Evolutionary conservation across 2,329 filamentous ascomycete species (phyloP).

Genomic region (Colletotrichum sp.): DNA sequence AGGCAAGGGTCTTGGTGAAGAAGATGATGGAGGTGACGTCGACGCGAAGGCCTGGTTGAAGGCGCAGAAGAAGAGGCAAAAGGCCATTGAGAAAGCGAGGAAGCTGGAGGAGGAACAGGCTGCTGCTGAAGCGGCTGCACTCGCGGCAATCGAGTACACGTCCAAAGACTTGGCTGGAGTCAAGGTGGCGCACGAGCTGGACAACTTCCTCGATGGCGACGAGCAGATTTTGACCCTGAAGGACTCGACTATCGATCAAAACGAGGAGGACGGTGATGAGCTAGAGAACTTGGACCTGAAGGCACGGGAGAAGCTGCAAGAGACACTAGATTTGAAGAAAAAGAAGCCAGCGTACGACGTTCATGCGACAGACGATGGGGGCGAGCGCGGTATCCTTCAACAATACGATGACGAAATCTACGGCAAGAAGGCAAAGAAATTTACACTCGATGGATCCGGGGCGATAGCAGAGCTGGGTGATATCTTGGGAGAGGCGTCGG

Average conservation of each 20-base stretch:
- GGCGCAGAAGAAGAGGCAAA: constrained; percentile 91
- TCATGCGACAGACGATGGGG: constrained; percentile 67
- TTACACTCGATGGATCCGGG: constrained; percentile 83
- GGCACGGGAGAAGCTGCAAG: constrained; percentile 74
- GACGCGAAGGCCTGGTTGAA: constrained; percentile 89
- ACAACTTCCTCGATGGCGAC: constrained; percentile 79
- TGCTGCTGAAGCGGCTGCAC: constrained; percentile 72
- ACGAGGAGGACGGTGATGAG: constrained; percentile 89
- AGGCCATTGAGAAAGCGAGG: constrained; percentile 82
- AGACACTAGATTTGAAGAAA: constrained; percentile 87
- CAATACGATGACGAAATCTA: constrained; percentile 97
- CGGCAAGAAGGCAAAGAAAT: constrained; percentile 86
- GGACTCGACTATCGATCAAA: constrained; percentile 83
- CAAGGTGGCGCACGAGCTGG: constrained; percentile 87
- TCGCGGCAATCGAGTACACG: constrained; percentile 74
- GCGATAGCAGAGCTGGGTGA: constrained; percentile 69
- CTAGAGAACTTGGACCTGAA: constrained; percentile 78
- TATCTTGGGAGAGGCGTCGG: constrained; percentile 55
- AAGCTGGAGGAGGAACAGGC: constrained; percentile 77
- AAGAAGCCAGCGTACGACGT: constrained; percentile 90
- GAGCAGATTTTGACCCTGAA: constrained; percentile 96
- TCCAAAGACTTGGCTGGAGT: constrained; percentile 87
- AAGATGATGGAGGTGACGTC: constrained; percentile 66
- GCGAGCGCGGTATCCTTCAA: constrained; percentile 72
- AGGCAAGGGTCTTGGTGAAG: constrained; percentile 84